phyloP scores from a whole-genome alignment of 345 rosid species.

The Bruguiera sexangula region DNA sequence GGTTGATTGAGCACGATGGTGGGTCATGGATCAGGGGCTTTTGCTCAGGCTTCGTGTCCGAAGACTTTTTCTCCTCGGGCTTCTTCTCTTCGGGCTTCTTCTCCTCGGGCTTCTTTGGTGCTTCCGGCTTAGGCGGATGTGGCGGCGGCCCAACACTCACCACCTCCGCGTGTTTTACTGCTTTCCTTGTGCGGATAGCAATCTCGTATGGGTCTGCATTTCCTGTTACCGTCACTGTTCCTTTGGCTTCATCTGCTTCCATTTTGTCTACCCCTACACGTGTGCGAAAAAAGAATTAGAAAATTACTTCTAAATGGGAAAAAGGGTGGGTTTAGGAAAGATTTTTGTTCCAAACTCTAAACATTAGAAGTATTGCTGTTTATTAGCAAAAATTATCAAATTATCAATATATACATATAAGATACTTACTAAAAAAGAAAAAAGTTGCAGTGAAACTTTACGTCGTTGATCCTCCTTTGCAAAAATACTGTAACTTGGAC shows the following conservation, averaged over 20 bases:
- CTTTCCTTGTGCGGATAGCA: constrained; percentile 35
- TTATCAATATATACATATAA: too few species aligned
- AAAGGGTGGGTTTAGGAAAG: background rate
- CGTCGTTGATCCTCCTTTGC: too few species aligned
- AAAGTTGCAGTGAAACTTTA: too few species aligned
- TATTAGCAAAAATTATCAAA: too few species aligned
- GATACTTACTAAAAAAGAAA: too few species aligned
- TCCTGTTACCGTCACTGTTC: constrained; percentile 47
- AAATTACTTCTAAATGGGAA: background rate
- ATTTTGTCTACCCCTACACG: constrained; percentile 46
- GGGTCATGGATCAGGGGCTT: constrained; percentile 1
- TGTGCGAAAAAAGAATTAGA: too few species aligned
- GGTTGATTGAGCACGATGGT: constrained; percentile 13
- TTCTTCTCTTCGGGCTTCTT: constrained; percentile 24
- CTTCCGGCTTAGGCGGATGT: constrained; percentile 27
- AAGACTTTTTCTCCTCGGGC: constrained; percentile 11
- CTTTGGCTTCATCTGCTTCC: constrained; percentile 42
- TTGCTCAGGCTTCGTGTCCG: background rate
- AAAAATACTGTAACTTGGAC: too few species aligned
- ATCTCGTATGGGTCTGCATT: constrained; percentile 46
- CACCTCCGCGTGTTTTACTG: constrained; percentile 37
- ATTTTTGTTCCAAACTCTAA: too few species aligned
- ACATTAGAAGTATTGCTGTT: too few species aligned
- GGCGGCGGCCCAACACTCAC: constrained; percentile 56
- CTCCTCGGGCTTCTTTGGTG: constrained; percentile 28